phyloP scores from a whole-genome alignment of 805 yeast genomes.

The Candida glaebosa region DNA sequence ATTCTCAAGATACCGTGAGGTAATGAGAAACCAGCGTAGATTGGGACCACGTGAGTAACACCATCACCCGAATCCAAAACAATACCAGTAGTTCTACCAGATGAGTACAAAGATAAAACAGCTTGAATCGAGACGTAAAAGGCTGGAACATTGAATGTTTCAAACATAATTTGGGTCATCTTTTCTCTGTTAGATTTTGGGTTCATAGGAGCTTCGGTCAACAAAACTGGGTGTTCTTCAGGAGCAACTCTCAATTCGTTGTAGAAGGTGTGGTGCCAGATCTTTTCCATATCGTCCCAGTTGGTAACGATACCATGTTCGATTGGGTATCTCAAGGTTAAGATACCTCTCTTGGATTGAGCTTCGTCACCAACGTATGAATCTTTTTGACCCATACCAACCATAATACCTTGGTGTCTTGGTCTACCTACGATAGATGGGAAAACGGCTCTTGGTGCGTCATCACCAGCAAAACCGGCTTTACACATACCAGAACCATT shows the following conservation, averaged over 20 bases:
- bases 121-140: slow-evolving; percentile 99
- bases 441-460: slow-evolving; percentile 99
- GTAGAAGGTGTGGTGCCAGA: slow-evolving; percentile 99
- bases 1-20: slow-evolving; percentile 99
- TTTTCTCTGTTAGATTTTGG: slow-evolving; percentile 99
- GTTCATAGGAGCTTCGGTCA: slow-evolving; percentile 99
- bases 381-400: slow-evolving; percentile 99
- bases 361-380: slow-evolving; percentile 99
- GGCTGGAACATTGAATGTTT: slow-evolving; percentile 99
- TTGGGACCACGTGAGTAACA: slow-evolving; percentile 99
- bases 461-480: slow-evolving; percentile 99
- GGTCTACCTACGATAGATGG: slow-evolving; percentile 99
- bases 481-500: slow-evolving; percentile 99
- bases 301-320: slow-evolving; percentile 99
- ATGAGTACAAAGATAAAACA: slow-evolving; percentile 94
- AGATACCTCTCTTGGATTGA: slow-evolving; percentile 99
- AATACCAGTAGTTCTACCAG: slow-evolving; percentile 99
- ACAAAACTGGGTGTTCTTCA: slow-evolving; percentile 98
- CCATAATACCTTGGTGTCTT: slow-evolving; percentile 99
- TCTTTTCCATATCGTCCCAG: slow-evolving; percentile 99
- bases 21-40: slow-evolving; percentile 98
- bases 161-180: slow-evolving; percentile 99
- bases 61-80: slow-evolving; percentile 99
- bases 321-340: slow-evolving; percentile 97
- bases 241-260: slow-evolving; percentile 99